A percentile compares a stretch with the other conserved stretches of the same genome.
Conservation (phyloP, 2,329 filamentous ascomycete genomes). For the Fusarium dlaminii region DNA sequence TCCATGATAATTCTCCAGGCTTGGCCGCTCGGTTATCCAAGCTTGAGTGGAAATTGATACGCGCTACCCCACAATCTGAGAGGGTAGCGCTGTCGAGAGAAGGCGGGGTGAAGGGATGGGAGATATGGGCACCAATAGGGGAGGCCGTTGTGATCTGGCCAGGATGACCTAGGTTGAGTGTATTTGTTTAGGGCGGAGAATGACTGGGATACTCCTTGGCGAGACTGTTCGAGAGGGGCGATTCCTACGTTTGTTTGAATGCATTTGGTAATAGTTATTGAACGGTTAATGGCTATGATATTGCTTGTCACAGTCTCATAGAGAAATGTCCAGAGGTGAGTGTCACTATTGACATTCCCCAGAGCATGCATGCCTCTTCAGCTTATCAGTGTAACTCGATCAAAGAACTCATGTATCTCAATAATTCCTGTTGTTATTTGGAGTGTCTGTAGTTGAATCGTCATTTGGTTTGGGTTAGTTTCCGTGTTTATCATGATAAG, state of each 20-base stretch:
- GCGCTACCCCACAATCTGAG: not conserved
- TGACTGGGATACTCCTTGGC: not conserved
- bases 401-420: not conserved
- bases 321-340: no score
- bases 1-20: not conserved
- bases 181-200: not conserved
- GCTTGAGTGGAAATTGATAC: not conserved
- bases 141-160: not conserved
- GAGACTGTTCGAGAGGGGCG: not conserved
- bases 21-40: not conserved
- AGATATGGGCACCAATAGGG: conserved; percentile 1
- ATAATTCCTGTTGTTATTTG: not conserved
- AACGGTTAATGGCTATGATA: fast-evolving
- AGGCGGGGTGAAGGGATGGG: not conserved
- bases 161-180: not conserved
- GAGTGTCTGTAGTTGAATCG: not conserved
- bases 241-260: not conserved
- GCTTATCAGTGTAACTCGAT: no score
- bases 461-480: not conserved
- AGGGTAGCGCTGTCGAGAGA: not conserved
- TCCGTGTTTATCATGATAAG: not conserved
- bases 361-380: not conserved
- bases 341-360: fast-evolving
- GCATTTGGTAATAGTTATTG: not conserved
- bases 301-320: not conserved